Base-by-base conservation (phyloP, 768 basidiomycete species). In the Tremella fuciformis region DNA sequence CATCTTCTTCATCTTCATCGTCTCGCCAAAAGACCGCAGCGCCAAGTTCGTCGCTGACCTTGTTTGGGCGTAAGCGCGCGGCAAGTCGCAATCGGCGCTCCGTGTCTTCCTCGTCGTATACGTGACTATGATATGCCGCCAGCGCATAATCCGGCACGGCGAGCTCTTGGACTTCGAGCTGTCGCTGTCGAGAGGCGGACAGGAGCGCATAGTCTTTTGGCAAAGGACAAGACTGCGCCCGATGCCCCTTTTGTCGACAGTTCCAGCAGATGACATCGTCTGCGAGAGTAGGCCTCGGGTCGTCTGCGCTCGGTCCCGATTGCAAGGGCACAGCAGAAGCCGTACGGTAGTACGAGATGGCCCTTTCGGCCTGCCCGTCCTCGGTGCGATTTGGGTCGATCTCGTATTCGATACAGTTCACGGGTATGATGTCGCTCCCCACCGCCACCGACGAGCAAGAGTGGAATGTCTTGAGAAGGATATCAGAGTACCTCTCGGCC, bases 201-300 rank as follows among this genome's bases (percentile, higher is more conserved):
- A 46, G n/a, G 42, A 46, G 62, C 22, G 53, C 24, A 16, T 59
- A 58, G 53, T 73, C 64, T 1, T 65, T 60, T 4, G 66, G 66
- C 15, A 51, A 15, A 37, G 71, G 69, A 59, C 71, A 73, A 3
- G 54, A 34, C 3, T 26, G 38, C 40, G 57, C 26, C 2, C 52
- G 18, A 50, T 73, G 71, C 8, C 71, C 71, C 34, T 58, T 47
- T 44, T 60, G 46, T 1, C 60, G 57, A 51, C 71, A 73, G 34
- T 68, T 69, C 66, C 69, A 70, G 46, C 71, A 73, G 58, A 57
- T 13, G 48, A 22, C 40, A 11, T 34, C 29, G 29, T 34, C 29
- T 11, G 6, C 11, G 4, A 4, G 6, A 6, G 29, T 34, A 6
- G 29, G 29, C 29, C 11, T 34, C 6, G 11, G 6, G 6, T 4